Base-by-base conservation (phyloP, 768 basidiomycete genomes). In the Lentinula guzmanii region DNA sequence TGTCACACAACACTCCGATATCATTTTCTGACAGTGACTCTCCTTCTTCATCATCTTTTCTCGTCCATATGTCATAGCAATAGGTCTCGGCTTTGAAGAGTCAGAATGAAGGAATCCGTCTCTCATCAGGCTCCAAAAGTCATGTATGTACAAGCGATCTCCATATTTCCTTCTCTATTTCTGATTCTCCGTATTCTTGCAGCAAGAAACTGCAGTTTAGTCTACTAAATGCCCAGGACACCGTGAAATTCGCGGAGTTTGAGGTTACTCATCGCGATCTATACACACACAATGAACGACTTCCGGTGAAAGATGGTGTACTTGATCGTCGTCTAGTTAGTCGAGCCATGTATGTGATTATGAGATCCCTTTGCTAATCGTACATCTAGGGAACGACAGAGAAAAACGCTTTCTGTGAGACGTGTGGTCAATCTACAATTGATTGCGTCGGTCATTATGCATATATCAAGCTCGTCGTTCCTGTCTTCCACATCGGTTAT, bases 391-490 rank as follows among this genome's bases (percentile, higher is more conserved):
- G 97, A 46, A 96, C 95, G 4, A 92, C 93, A 43, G 95, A 97
- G 71, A 98, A 98, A 78, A 84, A 80, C 62, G 84, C 90, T 31
- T 90, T 87, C 69, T 99, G 97, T 74, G 92, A 95, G 73, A 99
- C 97, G 0, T 99, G 97, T 69, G 93, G 93, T 7, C 85, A 94
- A 64, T 87, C 84, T 16, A 87, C 93, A 33, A 91, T 94, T 2
- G 93, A 97, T 63, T 99, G 97, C 70, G 95, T 97, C 24, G 97
- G 97, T 1, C 97, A 99, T 73, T 98, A 97, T 71, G 95, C 95
- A 4, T 98, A 98, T 75, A 98, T 99, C 77, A 98, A 97, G 74
- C 82, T 99, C 46, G 86, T 90, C 35, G 87, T 99, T 18, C 97
- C 97, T 0, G 95, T 98, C 18, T 99, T 98, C 72, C 97, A 99